Evolutionary conservation across 2,329 filamentous ascomycete species (phyloP).

Genomic region (Colletotrichum limetticola): DNA sequence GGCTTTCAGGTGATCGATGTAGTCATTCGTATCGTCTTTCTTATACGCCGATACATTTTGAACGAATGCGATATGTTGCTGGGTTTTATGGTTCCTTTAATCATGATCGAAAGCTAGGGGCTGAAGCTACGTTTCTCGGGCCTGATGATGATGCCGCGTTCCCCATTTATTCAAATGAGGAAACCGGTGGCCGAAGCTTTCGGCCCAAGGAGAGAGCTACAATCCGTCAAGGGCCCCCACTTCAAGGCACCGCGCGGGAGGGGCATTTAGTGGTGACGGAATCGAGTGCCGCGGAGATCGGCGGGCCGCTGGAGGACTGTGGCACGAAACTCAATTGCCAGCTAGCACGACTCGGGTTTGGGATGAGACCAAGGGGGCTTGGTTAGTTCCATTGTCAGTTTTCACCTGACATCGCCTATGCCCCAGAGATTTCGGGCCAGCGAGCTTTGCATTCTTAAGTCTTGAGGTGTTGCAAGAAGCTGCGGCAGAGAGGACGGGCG

Average conservation of each 20-base stretch:
- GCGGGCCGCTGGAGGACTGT: not conserved
- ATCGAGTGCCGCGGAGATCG: not conserved
- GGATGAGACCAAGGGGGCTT: not conserved
- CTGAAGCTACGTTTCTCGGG: not conserved
- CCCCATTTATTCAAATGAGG: not conserved
- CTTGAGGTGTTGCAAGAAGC: not conserved
- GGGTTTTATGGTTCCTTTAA: not conserved
- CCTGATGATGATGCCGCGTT: not conserved
- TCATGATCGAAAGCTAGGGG: not conserved
- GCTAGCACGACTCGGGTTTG: not conserved
- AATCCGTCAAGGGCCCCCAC: not conserved
- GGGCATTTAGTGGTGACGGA: not conserved
- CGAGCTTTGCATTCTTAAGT: too few species aligned
- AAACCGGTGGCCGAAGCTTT: not conserved
- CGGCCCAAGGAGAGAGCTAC: not conserved
- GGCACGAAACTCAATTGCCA: not conserved
- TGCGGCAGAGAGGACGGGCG: too few species aligned
- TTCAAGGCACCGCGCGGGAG: not conserved
- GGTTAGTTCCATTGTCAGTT: slow-evolving; percentile 1
- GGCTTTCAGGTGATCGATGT: not conserved
- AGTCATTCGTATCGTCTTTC: not conserved
- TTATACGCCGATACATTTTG: not conserved
- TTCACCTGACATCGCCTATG: slow-evolving; percentile 16
- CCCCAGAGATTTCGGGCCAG: not conserved
- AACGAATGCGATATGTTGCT: not conserved